Base-by-base conservation (phyloP, 192 early-diverging fungal species). In the Umbelopsis isabellina region DNA sequence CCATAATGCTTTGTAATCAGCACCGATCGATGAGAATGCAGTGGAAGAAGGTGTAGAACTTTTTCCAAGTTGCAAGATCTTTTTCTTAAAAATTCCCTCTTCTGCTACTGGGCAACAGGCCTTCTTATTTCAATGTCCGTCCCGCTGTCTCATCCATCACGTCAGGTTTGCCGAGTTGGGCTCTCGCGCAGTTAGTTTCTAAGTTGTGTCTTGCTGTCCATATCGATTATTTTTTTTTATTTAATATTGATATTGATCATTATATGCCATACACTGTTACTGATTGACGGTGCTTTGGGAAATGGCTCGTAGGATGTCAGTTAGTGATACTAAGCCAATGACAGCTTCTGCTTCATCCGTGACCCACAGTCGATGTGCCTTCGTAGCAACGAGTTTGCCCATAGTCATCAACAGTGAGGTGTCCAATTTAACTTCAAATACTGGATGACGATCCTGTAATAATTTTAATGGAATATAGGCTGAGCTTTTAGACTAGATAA, bases 341-440 rank as follows among this genome's bases (percentile, higher is more conserved):
- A 84, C 79, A 51, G 79, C 77, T 13, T 83, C 85, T 20, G 69
- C 46, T 22, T 87, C 84, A 51, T 88, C 83, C 23, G 83, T 84
- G 4, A 93, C 90, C 92, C 92, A 95, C 12, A 95, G 83, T 45
- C 94, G 88, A 65, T 95, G 94, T 0, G 92, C 90, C 16, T 85
- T 86, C 4, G 94, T 95, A 20, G 94, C 92, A 44, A 90, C 83
- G 61, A 95, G 76, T 74, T 94, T 94, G 33, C 88, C 88, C 47
- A 94, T 83, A 10, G 90, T 85, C 41, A 87, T 88, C 6, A 89
- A 82, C 58, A 95, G 80, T 0, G 91, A 89, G 0, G 91, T 89
- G 55, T 87, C 86, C 15, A 87, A 81, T 15, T 87, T 81, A 0
- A 93, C 92, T 49, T 91, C 89, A 74, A 95, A 91, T 10, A 95